Base-by-base conservation (phyloP, 2,329 filamentous ascomycete genomes). In the Dactylellina leptospora region DNA sequence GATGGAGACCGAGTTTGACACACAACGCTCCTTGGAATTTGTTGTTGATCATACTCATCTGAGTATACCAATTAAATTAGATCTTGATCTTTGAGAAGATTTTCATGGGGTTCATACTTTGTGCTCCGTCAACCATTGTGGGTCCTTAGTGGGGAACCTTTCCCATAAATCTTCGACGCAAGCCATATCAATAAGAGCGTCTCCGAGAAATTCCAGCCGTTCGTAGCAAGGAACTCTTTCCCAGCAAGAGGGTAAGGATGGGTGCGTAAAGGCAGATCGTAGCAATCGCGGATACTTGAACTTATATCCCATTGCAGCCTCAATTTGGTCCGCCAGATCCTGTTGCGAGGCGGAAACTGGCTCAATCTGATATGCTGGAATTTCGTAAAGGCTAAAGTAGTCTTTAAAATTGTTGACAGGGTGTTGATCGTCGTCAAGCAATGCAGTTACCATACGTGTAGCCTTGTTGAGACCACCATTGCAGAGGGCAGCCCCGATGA, bases 21-120 rank as follows among this genome's bases (percentile, higher is more conserved):
- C 90, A 90, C 2, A 97, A 82, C 16, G 88, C 91, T 0, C 90
- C 92, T 0, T 97, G 84, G 78, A 97, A 99, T 72, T 93, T 92
- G 81, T 99, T 99, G 58, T 91, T 95, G 0, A 95, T 93, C 91
- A 99, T 97, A n/a, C 93, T 92, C 88, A 96, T 97, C 81, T 83
- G 70, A 42, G 33, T 47, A 20, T 13, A 6, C 4, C 30, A 60
- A 42, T 74, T 54, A 28, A 5, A 9, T 53, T 53, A 53, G 28
- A 47, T 4, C 40, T 10, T 42, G n/a, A 30, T 55, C 5, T 25
- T 23, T 20, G 47, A 18, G 11, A 8, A 25, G 28, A 40, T n/a
- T 45, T 20, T 16, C 16, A 23, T n/a, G 22, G 3, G 6, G 47
- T 20, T 71, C 77, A 58, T 77, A 82, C 82, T 76, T 97, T 97